Evolutionary conservation across 75 land plant genomes (phyloP).

Genomic region (Selaginella tamariscina): DNA sequence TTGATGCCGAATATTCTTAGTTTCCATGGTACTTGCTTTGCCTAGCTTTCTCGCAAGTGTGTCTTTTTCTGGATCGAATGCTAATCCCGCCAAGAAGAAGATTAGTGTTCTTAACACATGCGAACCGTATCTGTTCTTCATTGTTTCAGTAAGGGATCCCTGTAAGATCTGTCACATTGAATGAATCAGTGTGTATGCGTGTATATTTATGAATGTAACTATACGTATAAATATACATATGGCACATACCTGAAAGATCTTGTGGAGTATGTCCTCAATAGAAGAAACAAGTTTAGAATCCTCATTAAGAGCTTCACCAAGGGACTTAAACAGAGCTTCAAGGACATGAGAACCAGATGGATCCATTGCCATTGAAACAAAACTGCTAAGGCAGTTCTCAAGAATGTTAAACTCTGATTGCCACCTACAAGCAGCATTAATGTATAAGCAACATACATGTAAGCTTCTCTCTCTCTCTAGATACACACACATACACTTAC

Average conservation of each 20-base stretch:
- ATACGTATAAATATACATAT: neutral
- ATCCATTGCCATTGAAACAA: slow-evolving; percentile 54
- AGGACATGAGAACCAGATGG: slow-evolving; percentile 79
- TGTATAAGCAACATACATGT: too few species aligned
- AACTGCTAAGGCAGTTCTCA: slow-evolving; percentile 37
- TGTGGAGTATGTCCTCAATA: slow-evolving; percentile 42
- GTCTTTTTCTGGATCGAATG: slow-evolving; percentile 22
- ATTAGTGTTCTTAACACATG: slow-evolving; percentile 85
- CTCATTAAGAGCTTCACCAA: slow-evolving; percentile 37
- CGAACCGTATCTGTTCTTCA: slow-evolving; percentile 72
- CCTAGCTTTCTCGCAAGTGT: neutral
- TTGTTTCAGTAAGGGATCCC: slow-evolving; percentile 33
- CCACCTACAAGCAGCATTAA: too few species aligned
- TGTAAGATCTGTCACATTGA: slow-evolving; percentile 31
- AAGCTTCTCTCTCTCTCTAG: too few species aligned
- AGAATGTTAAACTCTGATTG: too few species aligned
- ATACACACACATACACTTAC: too few species aligned
- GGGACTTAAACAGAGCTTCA: slow-evolving; percentile 60
- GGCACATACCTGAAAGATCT: slow-evolving; percentile 55
- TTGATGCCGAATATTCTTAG: neutral
- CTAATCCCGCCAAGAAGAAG: slow-evolving; percentile 51
- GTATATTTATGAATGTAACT: too few species aligned
- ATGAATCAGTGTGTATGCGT: too few species aligned
- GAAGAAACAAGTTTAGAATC: slow-evolving; percentile 7
- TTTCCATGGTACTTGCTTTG: neutral